Evolutionary conservation across 2,329 filamentous ascomycete genomes (phyloP).

Genomic region (Teratosphaeria zuluensis): DNA sequence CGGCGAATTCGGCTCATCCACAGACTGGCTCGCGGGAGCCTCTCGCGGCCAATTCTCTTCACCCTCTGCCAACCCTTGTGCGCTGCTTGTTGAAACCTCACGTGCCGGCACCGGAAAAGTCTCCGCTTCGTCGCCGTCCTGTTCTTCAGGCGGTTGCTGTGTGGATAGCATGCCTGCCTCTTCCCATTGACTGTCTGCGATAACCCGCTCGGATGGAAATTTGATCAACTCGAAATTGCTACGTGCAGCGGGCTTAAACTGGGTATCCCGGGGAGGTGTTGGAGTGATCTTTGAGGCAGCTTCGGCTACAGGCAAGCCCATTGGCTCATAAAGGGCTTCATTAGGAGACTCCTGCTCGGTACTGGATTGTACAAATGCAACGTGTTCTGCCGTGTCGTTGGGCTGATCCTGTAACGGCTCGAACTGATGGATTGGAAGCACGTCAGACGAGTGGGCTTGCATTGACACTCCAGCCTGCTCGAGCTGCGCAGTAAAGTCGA

Average conservation of each 20-base stretch:
- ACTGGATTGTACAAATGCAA: background rate
- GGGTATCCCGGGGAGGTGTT: background rate
- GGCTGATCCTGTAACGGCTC: background rate
- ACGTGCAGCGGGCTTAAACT: background rate
- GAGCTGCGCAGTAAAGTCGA: background rate
- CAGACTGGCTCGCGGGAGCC: background rate
- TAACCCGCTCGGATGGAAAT: conserved; percentile 1
- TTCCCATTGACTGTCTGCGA: conserved; percentile 1
- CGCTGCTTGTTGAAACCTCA: background rate
- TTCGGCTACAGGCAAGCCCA: background rate
- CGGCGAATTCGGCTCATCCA: background rate
- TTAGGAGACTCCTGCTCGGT: background rate
- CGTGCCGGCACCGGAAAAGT: background rate
- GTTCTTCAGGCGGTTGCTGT: background rate
- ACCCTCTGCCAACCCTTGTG: background rate
- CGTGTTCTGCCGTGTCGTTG: background rate
- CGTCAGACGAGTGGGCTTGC: background rate
- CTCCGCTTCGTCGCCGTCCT: background rate
- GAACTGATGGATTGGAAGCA: background rate
- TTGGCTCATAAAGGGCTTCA: background rate
- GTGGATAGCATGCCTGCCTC: background rate
- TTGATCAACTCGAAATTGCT: background rate
- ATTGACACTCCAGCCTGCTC: background rate
- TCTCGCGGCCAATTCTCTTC: background rate
- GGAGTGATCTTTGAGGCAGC: background rate